These are phyloP conservation scores for Phytophthora cryptogea DNA, from an alignment of 352 stramenopile species.

Conservation along the genomic window DNA sequence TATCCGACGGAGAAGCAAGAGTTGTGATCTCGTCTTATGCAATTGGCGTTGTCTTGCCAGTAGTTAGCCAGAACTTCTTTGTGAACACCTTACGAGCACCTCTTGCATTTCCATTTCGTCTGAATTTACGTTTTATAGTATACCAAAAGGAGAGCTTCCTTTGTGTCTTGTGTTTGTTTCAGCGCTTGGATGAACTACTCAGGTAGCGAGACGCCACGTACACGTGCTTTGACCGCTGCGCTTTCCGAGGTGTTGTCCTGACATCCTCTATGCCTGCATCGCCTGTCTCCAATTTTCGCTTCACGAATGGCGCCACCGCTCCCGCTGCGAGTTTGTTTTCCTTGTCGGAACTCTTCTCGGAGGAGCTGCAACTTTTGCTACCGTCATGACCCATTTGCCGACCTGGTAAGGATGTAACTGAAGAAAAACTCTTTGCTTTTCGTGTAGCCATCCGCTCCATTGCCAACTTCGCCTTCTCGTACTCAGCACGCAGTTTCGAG, in stretches of 20 bases:
- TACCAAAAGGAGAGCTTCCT: conserved; percentile 25
- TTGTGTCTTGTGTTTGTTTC: conserved; percentile 14
- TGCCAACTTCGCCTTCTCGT: conserved; percentile 60
- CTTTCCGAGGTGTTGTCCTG: conserved; percentile 33
- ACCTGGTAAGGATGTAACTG: conserved; percentile 9
- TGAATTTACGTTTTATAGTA: conserved; percentile 31
- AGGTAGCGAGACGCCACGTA: conserved; percentile 56
- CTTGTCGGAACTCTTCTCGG: conserved; percentile 19
- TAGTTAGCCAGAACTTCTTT: conserved; percentile 30
- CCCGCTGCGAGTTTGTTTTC: conserved; percentile 11
- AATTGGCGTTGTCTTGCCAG: conserved; percentile 15
- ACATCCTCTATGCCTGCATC: conserved; percentile 18
- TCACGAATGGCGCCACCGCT: conserved; percentile 13
- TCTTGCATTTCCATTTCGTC: conserved; percentile 24
- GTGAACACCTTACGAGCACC: conserved; percentile 23
- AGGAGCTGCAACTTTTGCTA: conserved; percentile 15
- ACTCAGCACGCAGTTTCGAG: conserved; percentile 53
- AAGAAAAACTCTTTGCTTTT: conserved; percentile 28
- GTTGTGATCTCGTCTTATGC: conserved; percentile 30
- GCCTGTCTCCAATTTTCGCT: conserved; percentile 20
- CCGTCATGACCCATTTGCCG: conserved; percentile 8
- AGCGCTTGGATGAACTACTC: conserved; percentile 38
- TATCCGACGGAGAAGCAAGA: conserved; percentile 37
- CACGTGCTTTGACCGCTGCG: conserved; percentile 42
- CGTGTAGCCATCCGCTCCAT: conserved; percentile 67